A percentile compares a stretch with the other conserved stretches of the same genome.
phyloP scores from a whole-genome alignment of 257 asterid species.

The Lithospermum erythrorhizon region DNA sequence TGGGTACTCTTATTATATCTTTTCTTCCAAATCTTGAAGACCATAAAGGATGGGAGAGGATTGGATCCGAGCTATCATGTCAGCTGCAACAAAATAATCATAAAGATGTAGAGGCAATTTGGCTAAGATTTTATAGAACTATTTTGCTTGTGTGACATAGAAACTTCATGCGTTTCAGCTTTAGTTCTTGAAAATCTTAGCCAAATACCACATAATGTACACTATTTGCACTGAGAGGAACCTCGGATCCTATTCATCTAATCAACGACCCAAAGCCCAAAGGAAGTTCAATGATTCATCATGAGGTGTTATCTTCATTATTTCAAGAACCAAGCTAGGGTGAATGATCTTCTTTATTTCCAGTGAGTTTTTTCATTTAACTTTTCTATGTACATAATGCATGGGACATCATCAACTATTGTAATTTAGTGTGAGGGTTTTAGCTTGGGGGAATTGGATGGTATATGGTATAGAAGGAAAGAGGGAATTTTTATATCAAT shows the following conservation, averaged over 20 bases:
- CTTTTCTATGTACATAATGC: constrained; percentile 16
- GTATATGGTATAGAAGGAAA: constrained; percentile 6
- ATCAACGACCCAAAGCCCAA: too few relatives aligned
- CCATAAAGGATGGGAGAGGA: constrained; percentile 21
- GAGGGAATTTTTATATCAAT: not conserved
- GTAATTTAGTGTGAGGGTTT: not conserved
- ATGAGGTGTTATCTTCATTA: too few relatives aligned
- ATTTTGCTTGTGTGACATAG: too few relatives aligned
- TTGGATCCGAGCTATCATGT: constrained; percentile 77
- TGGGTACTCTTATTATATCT: constrained; percentile 9
- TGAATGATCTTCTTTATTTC: not conserved
- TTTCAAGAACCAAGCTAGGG: not conserved
- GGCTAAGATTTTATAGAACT: not conserved
- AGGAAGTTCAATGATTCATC: not conserved
- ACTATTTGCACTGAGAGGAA: too few relatives aligned
- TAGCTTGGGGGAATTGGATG: constrained; percentile 4
- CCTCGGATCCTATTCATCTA: too few relatives aligned
- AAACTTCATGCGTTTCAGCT: not conserved
- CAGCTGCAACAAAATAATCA: constrained; percentile 35
- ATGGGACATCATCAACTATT: constrained; percentile 14
- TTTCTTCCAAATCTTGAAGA: not conserved
- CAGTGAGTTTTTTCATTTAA: constrained; percentile 11
- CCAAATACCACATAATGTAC: constrained; percentile 3
- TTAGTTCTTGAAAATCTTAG: not conserved
- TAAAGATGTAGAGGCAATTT: constrained; percentile 12